Conservation (phyloP, 129 eudicot genomes). For the Logfia minima region DNA sequence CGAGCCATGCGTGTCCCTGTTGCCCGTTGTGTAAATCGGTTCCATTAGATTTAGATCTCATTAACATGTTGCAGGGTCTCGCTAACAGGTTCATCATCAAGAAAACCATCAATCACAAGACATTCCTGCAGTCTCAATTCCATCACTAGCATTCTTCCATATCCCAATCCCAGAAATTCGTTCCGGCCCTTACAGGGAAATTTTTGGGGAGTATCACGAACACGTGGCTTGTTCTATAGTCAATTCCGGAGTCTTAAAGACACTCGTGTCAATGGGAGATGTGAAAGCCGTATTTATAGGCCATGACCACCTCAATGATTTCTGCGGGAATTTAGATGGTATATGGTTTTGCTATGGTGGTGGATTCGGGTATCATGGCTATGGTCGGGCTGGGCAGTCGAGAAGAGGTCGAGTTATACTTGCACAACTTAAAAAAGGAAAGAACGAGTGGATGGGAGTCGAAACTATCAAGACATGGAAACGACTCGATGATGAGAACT, state of each 20-base stretch:
- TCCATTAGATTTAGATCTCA: slow-evolving; percentile 48
- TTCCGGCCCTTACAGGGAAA: slow-evolving; percentile 41
- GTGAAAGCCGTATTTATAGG: slow-evolving; percentile 90
- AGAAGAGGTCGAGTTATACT: slow-evolving; percentile 74
- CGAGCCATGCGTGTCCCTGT: background rate
- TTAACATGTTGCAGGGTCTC: slow-evolving; percentile 78
- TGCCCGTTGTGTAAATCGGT: slow-evolving; percentile 5
- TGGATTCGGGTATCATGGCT: slow-evolving; percentile 92
- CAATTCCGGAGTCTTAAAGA: slow-evolving; percentile 70
- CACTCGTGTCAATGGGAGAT: slow-evolving; percentile 71
- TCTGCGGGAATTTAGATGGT: slow-evolving; percentile 74
- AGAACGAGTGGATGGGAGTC: slow-evolving; percentile 71
- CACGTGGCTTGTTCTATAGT: slow-evolving; percentile 73
- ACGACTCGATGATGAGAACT: slow-evolving; percentile 59
- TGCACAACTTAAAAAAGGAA: slow-evolving; percentile 65
- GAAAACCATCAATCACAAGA: slow-evolving; percentile 27
- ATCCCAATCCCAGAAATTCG: slow-evolving; percentile 95
- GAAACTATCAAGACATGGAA: slow-evolving; percentile 84
- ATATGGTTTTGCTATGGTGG: slow-evolving; percentile 99
- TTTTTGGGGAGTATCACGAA: slow-evolving; percentile 62
- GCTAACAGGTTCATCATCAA: slow-evolving; percentile 62
- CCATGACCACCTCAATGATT: slow-evolving; percentile 92
- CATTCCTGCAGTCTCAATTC: slow-evolving; percentile 21
- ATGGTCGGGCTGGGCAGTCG: slow-evolving; percentile 73
- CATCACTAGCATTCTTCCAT: slow-evolving; percentile 81